Percentiles rank a stretch among this genome's conserved stretches.
Conservation (phyloP, 192 early-diverging fungal species). For the Dissophora globulifera region DNA sequence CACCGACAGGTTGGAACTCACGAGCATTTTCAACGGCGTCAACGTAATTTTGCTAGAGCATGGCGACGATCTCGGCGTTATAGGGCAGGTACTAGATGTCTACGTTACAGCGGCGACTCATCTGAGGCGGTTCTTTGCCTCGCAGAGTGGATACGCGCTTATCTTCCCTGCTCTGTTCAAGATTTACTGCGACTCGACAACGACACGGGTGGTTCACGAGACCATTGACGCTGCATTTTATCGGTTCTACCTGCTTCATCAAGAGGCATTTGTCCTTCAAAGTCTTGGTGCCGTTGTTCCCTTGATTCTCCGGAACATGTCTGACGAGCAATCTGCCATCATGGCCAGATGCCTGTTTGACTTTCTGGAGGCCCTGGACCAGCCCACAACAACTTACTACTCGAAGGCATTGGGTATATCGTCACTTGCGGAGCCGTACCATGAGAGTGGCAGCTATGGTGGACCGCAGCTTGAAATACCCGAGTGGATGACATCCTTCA, state of each 20-base stretch:
- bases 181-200: conserved; percentile 61
- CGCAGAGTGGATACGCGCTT: conserved; percentile 61
- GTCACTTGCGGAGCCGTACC: conserved; percentile 27
- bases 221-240: conserved; percentile 62
- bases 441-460: conserved; percentile 26
- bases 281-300: conserved; percentile 63
- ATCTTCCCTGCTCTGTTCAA: conserved; percentile 66
- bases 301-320: conserved; percentile 56
- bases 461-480: conserved; percentile 47
- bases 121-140: conserved; percentile 63
- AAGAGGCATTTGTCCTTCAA: conserved; percentile 69
- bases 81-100: conserved; percentile 61
- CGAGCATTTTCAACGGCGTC: conserved; percentile 58
- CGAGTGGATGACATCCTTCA: conserved; percentile 40
- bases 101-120: conserved; percentile 59
- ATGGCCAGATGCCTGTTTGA: conserved; percentile 56
- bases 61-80: conserved; percentile 59
- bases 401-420: conserved; percentile 46
- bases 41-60: conserved; percentile 63
- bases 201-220: conserved; percentile 41
- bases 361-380: conserved; percentile 60
- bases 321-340: conserved; percentile 42
- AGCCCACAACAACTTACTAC: conserved; percentile 20
- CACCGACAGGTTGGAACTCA: conserved; percentile 61
- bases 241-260: conserved; percentile 63